Evolutionary conservation across 164 flowering plant species (phyloP).

Genomic region (Magnolia officinalis): DNA sequence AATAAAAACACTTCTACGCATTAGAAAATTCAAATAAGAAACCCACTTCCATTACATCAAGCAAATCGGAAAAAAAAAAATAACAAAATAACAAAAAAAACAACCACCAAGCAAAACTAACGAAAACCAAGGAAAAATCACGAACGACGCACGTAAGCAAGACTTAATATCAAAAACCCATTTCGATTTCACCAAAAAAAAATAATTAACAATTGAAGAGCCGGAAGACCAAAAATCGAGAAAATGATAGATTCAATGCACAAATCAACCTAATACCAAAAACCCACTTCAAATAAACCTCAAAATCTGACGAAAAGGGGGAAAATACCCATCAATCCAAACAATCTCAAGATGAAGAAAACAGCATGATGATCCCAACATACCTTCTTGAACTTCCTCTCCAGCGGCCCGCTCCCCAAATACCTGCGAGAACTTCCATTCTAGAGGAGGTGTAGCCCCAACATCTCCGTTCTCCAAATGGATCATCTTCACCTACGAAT

Average conservation of each 20-base stretch:
- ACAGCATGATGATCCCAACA: background rate
- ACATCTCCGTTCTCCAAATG: constrained; percentile 16
- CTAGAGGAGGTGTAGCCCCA: constrained; percentile 43
- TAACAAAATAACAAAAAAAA: background rate
- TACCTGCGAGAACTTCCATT: constrained; percentile 82
- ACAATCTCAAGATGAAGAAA: constrained; percentile 17
- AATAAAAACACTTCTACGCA: background rate
- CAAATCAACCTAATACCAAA: background rate
- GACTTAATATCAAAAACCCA: background rate
- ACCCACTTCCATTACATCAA: background rate
- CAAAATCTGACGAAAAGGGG: background rate
- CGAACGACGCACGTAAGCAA: no score
- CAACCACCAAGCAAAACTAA: background rate
- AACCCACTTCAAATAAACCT: constrained; percentile 1
- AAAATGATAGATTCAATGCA: background rate
- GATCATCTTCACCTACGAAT: constrained; percentile 8
- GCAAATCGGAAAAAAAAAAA: background rate
- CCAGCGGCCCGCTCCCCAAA: constrained; percentile 73
- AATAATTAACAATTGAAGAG: no score
- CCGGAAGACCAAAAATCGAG: background rate
- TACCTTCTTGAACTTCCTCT: constrained; percentile 80
- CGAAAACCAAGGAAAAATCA: background rate
- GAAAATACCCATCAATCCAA: constrained; percentile 1
- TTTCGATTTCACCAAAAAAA: background rate
- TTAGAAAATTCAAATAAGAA: constrained; percentile 1